Evolutionary conservation across 2,329 filamentous ascomycete species (phyloP), one percentile per base, ranked within the genome.

Genomic region (Thelonectria blattea): DNA sequence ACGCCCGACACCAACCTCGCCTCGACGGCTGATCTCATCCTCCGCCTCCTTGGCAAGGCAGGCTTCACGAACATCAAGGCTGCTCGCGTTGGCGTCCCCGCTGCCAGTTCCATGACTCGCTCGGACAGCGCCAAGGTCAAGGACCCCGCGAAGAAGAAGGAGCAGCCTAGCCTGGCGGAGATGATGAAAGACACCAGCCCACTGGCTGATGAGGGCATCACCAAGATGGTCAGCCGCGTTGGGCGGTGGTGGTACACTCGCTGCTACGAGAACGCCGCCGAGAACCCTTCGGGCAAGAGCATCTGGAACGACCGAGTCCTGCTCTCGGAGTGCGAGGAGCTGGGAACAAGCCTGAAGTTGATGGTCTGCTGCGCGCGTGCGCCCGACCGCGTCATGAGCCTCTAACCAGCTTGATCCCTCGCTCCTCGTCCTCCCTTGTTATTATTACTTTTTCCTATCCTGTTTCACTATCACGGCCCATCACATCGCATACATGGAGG

Each of bases 231-330:
- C 20, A 90, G 93, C 15, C 90, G 88, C 64, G 94, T 98, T 11
- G 94, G 93, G 2, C 85, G 95, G 45, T 98, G 94, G 92, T 99
- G 95, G 95, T 98, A 97, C 76, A 91, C 88, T 10, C 87, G 91
- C 53, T 97, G 94, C 80, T 98, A 97, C 74, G 94, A 97, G 76
- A 86, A 84, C 58, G 82, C 85, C 5, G 81, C 88, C 9, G 75
- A 85, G n/a, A 60, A 65, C 37, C 60, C 60, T 74, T 79, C 32
- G 68, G 81, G 51, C 73, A 74, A 71, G 61, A 85, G 90, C 73
- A 91, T 98, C 66, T 98, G 93, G 90, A 84, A 83, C 48, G 91
- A 97, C 72, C 85, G 83, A 56, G 83, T 83, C 10, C 78, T 98
- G 27, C 80, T 98, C 48, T 81, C 86, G 15, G 95, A 99, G 78